Evolutionary conservation across 257 asterid species (phyloP).

Genomic region (Hygrophila difformis): DNA sequence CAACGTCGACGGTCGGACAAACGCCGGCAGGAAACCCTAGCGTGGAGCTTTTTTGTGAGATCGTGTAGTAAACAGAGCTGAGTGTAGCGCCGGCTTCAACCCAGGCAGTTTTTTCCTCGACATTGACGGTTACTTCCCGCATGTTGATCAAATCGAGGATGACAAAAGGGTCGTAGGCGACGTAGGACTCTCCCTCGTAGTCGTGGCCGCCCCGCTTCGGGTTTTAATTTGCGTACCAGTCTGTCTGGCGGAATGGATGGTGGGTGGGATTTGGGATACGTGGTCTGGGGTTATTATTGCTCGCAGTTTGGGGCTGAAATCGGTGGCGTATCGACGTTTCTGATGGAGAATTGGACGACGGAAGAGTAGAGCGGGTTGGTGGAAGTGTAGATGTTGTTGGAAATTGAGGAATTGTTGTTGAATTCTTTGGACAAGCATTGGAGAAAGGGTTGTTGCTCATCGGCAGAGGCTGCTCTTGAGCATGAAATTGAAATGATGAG

Average conservation of each 20-base stretch:
- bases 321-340: no score
- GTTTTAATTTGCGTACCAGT: constrained; percentile 7
- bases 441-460: no score
- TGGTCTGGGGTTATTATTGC: not conserved
- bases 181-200: no score
- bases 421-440: no score
- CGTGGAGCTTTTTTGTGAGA: not conserved
- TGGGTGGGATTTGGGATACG: constrained; percentile 1
- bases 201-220: constrained; percentile 12
- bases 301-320: constrained; percentile 1
- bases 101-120: no score
- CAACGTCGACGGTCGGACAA: no score
- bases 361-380: no score
- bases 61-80: not conserved
- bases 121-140: not conserved
- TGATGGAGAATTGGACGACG: no score
- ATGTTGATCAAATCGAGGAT: constrained; percentile 1
- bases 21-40: constrained; percentile 12
- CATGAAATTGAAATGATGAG: no score
- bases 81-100: constrained; percentile 9
- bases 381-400: no score
- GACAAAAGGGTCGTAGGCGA: not conserved
- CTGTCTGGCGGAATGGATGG: not conserved
- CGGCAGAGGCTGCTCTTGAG: no score
- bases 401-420: no score